Evolutionary conservation across 202 grass and related monocot genomes (phyloP).

Genomic region (Alloteropsis angusta): DNA sequence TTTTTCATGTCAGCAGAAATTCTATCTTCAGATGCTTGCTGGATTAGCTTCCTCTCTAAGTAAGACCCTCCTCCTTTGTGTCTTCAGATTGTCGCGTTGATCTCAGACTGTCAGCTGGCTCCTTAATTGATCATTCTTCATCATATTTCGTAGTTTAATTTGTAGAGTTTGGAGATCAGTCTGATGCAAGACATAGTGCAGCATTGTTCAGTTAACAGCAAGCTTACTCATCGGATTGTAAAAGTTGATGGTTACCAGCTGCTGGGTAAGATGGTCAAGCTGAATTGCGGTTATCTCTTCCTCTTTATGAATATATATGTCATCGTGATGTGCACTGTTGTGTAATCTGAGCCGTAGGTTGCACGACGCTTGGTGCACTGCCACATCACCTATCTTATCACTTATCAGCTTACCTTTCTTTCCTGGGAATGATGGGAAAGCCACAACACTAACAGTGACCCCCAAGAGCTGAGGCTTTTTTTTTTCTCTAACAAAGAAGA

Average conservation of each 20-base stretch:
- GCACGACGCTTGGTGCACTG: slow-evolving; percentile 18
- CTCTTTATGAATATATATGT: not conserved
- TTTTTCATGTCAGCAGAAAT: slow-evolving; percentile 20
- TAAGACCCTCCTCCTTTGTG: not conserved
- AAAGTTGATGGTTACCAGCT: not conserved
- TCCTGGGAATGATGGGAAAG: slow-evolving; percentile 25
- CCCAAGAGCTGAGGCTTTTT: not conserved
- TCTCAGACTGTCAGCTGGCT: not conserved
- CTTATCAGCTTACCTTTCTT: slow-evolving; percentile 30
- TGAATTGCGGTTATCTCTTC: slow-evolving; percentile 2
- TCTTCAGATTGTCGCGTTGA: not conserved
- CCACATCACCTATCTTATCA: slow-evolving; percentile 31
- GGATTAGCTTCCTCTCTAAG: slow-evolving; percentile 22
- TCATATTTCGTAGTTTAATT: not conserved
- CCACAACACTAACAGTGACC: slow-evolving; percentile 15
- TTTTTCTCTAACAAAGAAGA: not conserved
- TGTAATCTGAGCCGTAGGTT: slow-evolving; percentile 23
- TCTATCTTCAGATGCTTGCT: slow-evolving; percentile 37
- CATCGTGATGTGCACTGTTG: slow-evolving; percentile 12
- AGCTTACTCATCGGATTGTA: not conserved
- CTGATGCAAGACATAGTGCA: not conserved
- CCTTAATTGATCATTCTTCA: not conserved
- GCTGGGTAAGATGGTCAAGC: not conserved
- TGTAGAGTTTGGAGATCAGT: not conserved
- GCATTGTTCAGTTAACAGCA: not conserved